Conservation (phyloP, 257 asterid genomes). For the Solanum peruvianum region DNA sequence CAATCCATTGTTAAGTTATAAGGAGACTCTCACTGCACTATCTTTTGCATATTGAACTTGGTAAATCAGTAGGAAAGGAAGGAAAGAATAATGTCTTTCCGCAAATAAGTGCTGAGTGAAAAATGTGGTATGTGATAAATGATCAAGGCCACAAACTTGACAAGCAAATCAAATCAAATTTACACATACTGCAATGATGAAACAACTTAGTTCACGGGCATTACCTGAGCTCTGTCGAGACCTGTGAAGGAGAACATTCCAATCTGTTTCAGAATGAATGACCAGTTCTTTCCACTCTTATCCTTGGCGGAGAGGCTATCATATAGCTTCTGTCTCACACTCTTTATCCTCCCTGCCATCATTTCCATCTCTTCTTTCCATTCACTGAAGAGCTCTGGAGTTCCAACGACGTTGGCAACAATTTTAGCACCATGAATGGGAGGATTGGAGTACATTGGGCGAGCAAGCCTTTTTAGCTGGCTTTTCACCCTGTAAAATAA, state of each 20-base stretch:
- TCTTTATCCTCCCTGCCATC: conserved; percentile 95
- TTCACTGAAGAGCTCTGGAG: conserved; percentile 55
- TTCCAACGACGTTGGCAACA: conserved; percentile 88
- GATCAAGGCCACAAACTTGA: neutral
- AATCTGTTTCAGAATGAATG: conserved; percentile 73
- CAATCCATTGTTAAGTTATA: neutral
- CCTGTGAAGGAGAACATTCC: conserved; percentile 99
- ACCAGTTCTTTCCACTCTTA: conserved; percentile 86
- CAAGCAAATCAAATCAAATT: neutral
- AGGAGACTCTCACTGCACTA: neutral
- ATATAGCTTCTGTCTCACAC: conserved; percentile 66
- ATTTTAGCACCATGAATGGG: conserved; percentile 91
- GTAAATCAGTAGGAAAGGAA: neutral
- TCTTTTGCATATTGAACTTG: neutral
- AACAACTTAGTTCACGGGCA: neutral
- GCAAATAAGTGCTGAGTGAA: neutral
- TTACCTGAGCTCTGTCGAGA: conserved; percentile 80
- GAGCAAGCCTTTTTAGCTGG: conserved; percentile 85
- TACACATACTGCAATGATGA: neutral
- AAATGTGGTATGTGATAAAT: neutral
- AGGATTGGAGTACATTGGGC: conserved; percentile 98
- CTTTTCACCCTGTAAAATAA: conserved; percentile 63
- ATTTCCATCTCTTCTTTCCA: conserved; percentile 92
- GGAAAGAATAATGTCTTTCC: neutral
- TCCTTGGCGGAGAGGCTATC: conserved; percentile 57